Evolutionary conservation across 164 flowering plant genomes (phyloP).

Genomic region (Amborella trichopoda): DNA sequence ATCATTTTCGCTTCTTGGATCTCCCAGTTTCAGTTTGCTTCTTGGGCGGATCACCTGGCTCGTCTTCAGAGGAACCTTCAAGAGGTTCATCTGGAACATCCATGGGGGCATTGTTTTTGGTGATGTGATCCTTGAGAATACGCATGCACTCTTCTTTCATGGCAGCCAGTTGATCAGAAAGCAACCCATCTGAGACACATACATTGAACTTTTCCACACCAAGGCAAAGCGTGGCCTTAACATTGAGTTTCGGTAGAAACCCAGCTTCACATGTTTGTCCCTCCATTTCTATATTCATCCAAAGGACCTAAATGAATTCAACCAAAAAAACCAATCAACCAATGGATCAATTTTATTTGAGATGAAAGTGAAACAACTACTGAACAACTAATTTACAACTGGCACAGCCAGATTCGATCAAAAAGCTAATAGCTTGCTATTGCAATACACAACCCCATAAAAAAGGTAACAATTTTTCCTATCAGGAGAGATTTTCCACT

Average conservation of each 20-base stretch:
- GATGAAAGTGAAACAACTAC: too few relatives aligned
- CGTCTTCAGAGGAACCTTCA: constrained; percentile 51
- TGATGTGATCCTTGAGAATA: constrained; percentile 60
- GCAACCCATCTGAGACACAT: constrained; percentile 16
- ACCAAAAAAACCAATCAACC: too few relatives aligned
- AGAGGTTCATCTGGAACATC: constrained; percentile 70
- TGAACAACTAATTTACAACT: too few relatives aligned
- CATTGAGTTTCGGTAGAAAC: constrained; percentile 5
- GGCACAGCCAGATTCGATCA: too few relatives aligned
- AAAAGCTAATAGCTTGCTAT: too few relatives aligned
- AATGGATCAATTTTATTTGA: too few relatives aligned
- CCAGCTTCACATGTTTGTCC: too few relatives aligned
- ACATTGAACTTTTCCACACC: constrained; percentile 41
- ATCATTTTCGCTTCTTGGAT: constrained; percentile 23
- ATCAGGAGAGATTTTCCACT: too few relatives aligned
- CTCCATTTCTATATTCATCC: too few relatives aligned
- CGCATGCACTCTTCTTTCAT: constrained; percentile 68
- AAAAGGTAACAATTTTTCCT: too few relatives aligned
- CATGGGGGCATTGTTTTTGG: constrained; percentile 57
- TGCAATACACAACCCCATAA: too few relatives aligned
- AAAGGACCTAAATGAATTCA: too few relatives aligned
- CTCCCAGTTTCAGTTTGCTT: constrained; percentile 17
- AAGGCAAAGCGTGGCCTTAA: constrained; percentile 39
- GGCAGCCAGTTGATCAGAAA: constrained; percentile 48
- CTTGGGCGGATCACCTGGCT: constrained; percentile 10